These are phyloP conservation scores for Colletotrichum eleusines DNA, from an alignment of 2,329 filamentous ascomycete species.

Conservation along the genomic window DNA sequence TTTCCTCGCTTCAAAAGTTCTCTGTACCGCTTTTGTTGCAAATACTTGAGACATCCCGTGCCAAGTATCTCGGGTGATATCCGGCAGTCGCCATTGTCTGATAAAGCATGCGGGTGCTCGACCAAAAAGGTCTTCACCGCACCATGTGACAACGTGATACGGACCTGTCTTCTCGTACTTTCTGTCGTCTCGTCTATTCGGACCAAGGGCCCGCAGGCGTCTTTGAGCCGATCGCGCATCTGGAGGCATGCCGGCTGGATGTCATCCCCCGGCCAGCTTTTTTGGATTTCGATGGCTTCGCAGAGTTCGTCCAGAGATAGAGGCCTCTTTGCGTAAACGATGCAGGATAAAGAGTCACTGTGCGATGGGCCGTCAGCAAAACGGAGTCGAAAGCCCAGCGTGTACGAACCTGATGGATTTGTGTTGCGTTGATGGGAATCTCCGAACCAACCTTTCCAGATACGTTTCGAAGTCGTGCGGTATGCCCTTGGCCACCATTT, in stretches of 20 bases:
- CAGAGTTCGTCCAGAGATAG: neutral
- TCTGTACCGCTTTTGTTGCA: neutral
- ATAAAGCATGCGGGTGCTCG: neutral
- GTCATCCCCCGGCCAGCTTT: neutral
- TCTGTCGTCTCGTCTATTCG: neutral
- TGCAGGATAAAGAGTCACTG: neutral
- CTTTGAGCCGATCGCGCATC: neutral
- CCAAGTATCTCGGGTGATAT: neutral
- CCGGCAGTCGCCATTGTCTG: too few relatives aligned
- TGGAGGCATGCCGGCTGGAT: neutral
- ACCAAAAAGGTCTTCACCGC: neutral
- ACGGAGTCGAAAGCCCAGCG: neutral
- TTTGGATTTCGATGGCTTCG: neutral
- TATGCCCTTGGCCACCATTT: neutral
- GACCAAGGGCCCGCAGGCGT: neutral
- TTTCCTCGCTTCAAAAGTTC: neutral
- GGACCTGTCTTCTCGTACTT: neutral
- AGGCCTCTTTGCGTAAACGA: neutral
- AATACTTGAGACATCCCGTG: neutral
- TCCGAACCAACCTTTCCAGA: neutral
- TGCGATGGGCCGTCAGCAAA: neutral
- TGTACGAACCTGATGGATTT: neutral
- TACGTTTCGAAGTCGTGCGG: neutral
- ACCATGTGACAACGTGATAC: neutral
- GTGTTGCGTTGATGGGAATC: neutral